phyloP scores from a whole-genome alignment of 257 asterid species.

The Sherardia arvensis region DNA sequence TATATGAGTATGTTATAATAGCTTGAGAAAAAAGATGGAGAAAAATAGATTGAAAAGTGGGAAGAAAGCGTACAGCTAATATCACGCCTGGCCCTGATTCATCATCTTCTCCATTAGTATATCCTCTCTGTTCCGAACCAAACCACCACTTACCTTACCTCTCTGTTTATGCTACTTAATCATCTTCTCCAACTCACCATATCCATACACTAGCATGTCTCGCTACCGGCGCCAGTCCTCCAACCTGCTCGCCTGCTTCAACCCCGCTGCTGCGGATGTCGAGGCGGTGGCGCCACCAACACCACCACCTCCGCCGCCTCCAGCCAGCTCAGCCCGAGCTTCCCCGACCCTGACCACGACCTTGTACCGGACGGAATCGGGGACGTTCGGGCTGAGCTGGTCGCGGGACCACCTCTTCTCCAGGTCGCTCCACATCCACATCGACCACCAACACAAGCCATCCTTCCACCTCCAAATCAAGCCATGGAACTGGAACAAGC shows the following conservation, averaged over 20 bases:
- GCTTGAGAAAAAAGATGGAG: not conserved
- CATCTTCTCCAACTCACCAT: not conserved
- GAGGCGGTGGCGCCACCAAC: conserved; percentile 12
- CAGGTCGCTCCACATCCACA: conserved; percentile 43
- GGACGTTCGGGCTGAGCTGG: conserved; percentile 53
- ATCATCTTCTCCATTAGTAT: not conserved
- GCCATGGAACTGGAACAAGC: conserved; percentile 30
- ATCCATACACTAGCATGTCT: conserved; percentile 5
- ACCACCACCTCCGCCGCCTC: conserved; percentile 17
- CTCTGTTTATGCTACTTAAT: not conserved
- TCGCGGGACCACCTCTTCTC: conserved; percentile 34
- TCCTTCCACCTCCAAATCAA: conserved; percentile 38
- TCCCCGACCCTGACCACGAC: conserved; percentile 41
- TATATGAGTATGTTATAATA: too few relatives aligned
- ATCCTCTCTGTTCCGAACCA: not conserved
- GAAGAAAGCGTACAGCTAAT: too few relatives aligned
- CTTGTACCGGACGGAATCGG: conserved; percentile 36
- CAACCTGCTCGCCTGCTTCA: conserved; percentile 35
- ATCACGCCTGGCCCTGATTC: not conserved
- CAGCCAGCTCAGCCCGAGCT: conserved; percentile 16
- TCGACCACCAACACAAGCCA: conserved; percentile 24
- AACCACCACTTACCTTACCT: not conserved
- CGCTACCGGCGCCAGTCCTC: conserved; percentile 19
- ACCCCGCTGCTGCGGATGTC: conserved; percentile 15
- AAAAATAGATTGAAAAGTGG: not conserved